A percentile compares a stretch with the other conserved stretches of the same genome.
Conservation (phyloP, 306 rosid genomes). For the Lagenaria siceraria region DNA sequence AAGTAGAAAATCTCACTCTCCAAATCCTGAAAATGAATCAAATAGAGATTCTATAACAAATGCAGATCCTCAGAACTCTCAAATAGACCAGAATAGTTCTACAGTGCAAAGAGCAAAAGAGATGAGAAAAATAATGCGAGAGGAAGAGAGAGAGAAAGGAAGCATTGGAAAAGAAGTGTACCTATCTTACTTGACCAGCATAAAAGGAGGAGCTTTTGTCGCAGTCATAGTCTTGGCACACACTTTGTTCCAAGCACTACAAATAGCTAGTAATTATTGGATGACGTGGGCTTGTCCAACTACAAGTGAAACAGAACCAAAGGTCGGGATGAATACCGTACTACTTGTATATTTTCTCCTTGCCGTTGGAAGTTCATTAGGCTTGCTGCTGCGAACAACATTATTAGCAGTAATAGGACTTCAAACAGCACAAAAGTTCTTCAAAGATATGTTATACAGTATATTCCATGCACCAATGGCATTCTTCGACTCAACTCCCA, state of each 20-base stretch:
- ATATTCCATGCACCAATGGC: too few species aligned
- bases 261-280: conserved; percentile 86
- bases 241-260: conserved; percentile 68
- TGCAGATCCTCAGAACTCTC: too few species aligned
- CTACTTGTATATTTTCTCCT: conserved; percentile 48
- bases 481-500: too few species aligned
- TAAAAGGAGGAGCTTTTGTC: conserved; percentile 54
- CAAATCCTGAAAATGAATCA: too few species aligned
- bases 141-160: too few species aligned
- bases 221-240: conserved; percentile 78
- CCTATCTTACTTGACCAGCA: conserved; percentile 37
- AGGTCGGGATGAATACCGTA: conserved; percentile 32
- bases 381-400: conserved; percentile 40
- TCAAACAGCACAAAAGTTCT: conserved; percentile 56
- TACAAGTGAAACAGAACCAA: conserved; percentile 36
- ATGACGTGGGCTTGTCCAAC: conserved; percentile 96
- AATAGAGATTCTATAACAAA: too few species aligned
- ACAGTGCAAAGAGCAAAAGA: too few species aligned
- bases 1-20: too few species aligned
- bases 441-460: too few species aligned
- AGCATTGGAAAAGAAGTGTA: too few species aligned
- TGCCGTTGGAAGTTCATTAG: conserved; percentile 55
- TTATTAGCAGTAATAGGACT: conserved; percentile 54
- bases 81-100: too few species aligned
- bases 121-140: too few species aligned